Percentiles rank a stretch among this genome's conserved stretches.
Evolutionary conservation across 2,329 filamentous ascomycete genomes (phyloP).

Genomic region (Magnaporthiopsis rhizophila): DNA sequence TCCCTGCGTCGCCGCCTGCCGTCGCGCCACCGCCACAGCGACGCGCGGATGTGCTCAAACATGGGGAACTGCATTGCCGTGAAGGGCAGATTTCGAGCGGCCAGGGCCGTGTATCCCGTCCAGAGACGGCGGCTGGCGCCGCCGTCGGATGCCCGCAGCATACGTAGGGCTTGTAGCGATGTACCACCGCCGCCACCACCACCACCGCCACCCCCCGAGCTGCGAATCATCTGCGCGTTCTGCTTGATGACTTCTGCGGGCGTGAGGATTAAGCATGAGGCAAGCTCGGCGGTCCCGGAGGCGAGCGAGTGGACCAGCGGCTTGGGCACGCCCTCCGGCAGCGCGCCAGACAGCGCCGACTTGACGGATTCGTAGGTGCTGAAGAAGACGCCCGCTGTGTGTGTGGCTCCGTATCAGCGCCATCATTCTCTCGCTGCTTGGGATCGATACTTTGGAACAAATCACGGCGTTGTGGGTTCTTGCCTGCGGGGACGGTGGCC

Average conservation of each 20-base stretch:
- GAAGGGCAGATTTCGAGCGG: conserved; percentile 77
- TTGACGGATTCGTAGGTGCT: conserved; percentile 81
- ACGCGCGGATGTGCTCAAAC: conserved; percentile 62
- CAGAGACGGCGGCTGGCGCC: conserved; percentile 50
- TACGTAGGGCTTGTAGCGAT: conserved; percentile 41
- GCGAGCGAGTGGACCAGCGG: conserved; percentile 65
- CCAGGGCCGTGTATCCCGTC: conserved; percentile 71
- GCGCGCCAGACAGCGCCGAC: conserved; percentile 43
- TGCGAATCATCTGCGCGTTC: conserved; percentile 74
- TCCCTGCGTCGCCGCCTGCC: conserved; percentile 15
- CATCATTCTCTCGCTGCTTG: not conserved
- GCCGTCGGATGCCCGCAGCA: conserved; percentile 37
- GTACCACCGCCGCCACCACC: conserved; percentile 25
- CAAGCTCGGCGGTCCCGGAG: conserved; percentile 70
- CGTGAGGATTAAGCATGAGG: conserved; percentile 78
- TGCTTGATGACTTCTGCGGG: conserved; percentile 90
- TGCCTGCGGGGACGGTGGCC: conserved; percentile 81
- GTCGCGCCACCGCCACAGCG: conserved; percentile 34
- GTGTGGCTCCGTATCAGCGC: not conserved
- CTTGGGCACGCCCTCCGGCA: conserved; percentile 46
- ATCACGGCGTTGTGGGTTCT: conserved; percentile 10
- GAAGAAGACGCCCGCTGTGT: conserved; percentile 73
- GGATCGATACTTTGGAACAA: too few species aligned
- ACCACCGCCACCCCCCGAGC: conserved; percentile 4
- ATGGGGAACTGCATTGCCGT: conserved; percentile 84